Base-by-base conservation (phyloP, 768 basidiomycete genomes). In the Russula emetica region DNA sequence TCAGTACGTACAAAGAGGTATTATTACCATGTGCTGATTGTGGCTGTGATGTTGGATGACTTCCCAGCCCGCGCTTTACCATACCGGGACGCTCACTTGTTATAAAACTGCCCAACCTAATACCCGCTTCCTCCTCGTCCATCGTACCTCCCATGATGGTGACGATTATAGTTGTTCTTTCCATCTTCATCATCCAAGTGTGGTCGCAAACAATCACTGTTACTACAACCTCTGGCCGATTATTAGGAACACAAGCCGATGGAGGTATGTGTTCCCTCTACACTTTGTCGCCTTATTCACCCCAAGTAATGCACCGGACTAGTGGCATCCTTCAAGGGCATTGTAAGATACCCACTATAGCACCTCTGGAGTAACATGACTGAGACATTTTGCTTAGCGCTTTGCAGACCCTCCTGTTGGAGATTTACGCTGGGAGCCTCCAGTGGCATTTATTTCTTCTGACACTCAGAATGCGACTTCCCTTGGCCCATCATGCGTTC, bases 241-340 rank as follows among this genome's bases (percentile, higher is more conserved):
- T 61, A 22, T 26, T 14, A 6, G 63, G 59, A 6, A 16, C n/a
- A n/a, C 24, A 64, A 40, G 22, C 22, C n/a, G 53, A 64, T 5
- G 53, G 63, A 34, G 63, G 63, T 64, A 47, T 7, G 63, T 22
- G 18, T 22, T 36, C 5, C 18, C 28, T 13, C 28, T 13, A 13
- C 44, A 30, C 14, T 18, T 58, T 5, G 30, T 52, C n/a, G 1
- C 42, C 22, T 14, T 5, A n/a, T 38, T 38, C 28, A 24, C 44
- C 7, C 5, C 26, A 47, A 1, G 47, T 34, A 60, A 44, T 16
- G 44, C 24, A 47, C 42, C 55, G 16, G 20, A 47, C 8, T n/a
- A 61, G 63, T 64, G n/a, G 58, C n/a, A 16, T 61, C 44, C 7
- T 64, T 64, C 42, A 64, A 64, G 16, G 63, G 63, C 34, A 53